phyloP scores from a whole-genome alignment of 2,329 filamentous ascomycete species.

The Leptographium lundbergii region DNA sequence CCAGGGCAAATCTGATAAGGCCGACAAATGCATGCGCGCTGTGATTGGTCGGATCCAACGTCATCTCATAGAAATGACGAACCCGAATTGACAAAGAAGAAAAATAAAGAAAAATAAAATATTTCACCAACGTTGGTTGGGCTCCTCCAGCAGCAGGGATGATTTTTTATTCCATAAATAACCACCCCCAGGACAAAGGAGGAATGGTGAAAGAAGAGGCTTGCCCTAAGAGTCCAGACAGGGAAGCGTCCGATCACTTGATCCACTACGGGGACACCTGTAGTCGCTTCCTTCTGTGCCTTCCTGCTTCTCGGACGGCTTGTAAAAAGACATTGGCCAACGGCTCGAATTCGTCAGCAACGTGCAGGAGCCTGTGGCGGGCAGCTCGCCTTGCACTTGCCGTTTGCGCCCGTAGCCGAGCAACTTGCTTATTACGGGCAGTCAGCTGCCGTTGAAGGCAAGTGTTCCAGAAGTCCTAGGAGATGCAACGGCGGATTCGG shows the following conservation, averaged over 20 bases:
- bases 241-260: not conserved
- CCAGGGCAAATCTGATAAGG: slow-evolving; percentile 12
- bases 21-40: slow-evolving; percentile 5
- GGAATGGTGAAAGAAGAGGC: not conserved
- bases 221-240: not conserved
- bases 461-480: not conserved
- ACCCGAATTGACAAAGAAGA: not conserved
- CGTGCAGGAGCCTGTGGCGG: not conserved
- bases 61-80: slow-evolving; percentile 8
- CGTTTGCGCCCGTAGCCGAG: not conserved
- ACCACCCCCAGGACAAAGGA: not conserved
- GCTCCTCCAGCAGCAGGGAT: not conserved
- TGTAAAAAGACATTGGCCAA: not conserved
- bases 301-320: not conserved
- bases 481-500: not conserved
- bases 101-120: not conserved
- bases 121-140: not conserved
- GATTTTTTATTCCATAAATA: not conserved
- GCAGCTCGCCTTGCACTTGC: not conserved
- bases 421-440: not conserved
- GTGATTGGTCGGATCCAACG: slow-evolving; percentile 7
- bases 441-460: not conserved
- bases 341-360: not conserved
- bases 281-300: too few relatives aligned
- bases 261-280: not conserved